These are phyloP conservation scores for Candida sonorensis DNA, from an alignment of 805 yeast species.

Conservation along the genomic window DNA sequence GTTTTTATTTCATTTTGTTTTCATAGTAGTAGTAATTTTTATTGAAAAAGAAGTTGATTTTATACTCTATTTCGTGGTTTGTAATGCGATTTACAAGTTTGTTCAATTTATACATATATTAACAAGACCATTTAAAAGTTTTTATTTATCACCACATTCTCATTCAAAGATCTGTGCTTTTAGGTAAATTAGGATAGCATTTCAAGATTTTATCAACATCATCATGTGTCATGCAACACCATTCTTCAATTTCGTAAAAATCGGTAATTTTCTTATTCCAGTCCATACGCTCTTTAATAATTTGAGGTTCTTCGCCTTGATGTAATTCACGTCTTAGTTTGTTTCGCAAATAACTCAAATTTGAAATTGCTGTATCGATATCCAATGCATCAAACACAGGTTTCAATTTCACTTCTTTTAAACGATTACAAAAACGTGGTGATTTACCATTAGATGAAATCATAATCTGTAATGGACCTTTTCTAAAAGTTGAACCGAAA, in stretches of 20 bases:
- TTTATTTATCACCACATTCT: too few relatives aligned
- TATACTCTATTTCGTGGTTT: too few relatives aligned
- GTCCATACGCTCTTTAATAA: conserved; percentile 56
- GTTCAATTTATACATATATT: too few relatives aligned
- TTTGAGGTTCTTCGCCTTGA: conserved; percentile 38
- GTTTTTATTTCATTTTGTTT: too few relatives aligned
- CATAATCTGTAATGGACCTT: conserved; percentile 72
- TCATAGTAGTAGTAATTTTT: too few relatives aligned
- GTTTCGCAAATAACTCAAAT: conserved; percentile 50
- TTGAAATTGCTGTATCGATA: conserved; percentile 50
- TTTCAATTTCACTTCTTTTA: conserved; percentile 50
- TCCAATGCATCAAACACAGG: conserved; percentile 33
- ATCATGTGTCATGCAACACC: conserved; percentile 41
- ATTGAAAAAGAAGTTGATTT: too few relatives aligned
- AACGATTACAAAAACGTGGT: conserved; percentile 62
- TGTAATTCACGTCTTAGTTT: conserved; percentile 36
- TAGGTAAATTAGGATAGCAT: conserved; percentile 44
- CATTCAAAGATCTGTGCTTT: conserved; percentile 18
- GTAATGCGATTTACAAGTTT: too few relatives aligned
- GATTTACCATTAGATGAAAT: conserved; percentile 79
- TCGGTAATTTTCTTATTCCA: conserved; percentile 68
- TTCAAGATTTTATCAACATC: conserved; percentile 36
- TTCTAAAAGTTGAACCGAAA: conserved; percentile 71
- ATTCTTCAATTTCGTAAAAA: conserved; percentile 46
- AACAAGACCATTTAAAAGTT: too few relatives aligned